Evolutionary conservation across 805 yeast genomes (phyloP), one percentile per base, ranked within the genome.

Genomic region (Candida xiaguanensis): DNA sequence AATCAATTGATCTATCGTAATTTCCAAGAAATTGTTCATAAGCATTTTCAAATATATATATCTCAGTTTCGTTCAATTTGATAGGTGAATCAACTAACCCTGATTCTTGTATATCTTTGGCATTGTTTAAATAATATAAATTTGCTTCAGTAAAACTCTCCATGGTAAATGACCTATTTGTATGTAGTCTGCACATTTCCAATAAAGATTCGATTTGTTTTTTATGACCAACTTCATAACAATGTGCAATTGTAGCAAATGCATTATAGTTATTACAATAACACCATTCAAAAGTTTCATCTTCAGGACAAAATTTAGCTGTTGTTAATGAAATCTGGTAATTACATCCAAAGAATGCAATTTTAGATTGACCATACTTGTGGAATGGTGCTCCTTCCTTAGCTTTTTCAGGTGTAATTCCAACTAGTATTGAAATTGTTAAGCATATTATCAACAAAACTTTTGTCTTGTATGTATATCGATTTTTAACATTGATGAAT

Each of bases 1-100:
- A 57, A 42, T 58, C 64, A 20, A 74, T 63, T 2, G 80, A 72
- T 16, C 59, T 58, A 39, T 65, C 67, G 40, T 63, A 65, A 50
- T 66, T 67, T 8, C 72, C 72, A 31, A 67, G 50, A 42, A 61
- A 67, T 35, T 60, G 67, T 32, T 59, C 64, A 42, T 62, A 66
- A 2, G 67, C 48, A 9, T 44, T 50, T 25, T 51, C 49, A 43
- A 51, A 59, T 2, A 49, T 20, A 3, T 31, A 5, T 8, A 56
- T 51, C 8, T 36, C 34, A 2, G 51, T 33, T 8, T 53, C 55
- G 23, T 60, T 45, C 17, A 67, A 47, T 36, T 48, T 52, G 11
- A 63, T 52, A 0, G 69, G 70, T 28, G 35, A 42, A 12, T 23
- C 20, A 4, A 37, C 35, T 16, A 37, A 18, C 8, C 27, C 31